A percentile compares a stretch with the other conserved stretches of the same genome.
These are phyloP conservation scores for Hypocreales sp. DNA, from an alignment of 2,329 filamentous ascomycete genomes.

Conservation along the genomic window DNA sequence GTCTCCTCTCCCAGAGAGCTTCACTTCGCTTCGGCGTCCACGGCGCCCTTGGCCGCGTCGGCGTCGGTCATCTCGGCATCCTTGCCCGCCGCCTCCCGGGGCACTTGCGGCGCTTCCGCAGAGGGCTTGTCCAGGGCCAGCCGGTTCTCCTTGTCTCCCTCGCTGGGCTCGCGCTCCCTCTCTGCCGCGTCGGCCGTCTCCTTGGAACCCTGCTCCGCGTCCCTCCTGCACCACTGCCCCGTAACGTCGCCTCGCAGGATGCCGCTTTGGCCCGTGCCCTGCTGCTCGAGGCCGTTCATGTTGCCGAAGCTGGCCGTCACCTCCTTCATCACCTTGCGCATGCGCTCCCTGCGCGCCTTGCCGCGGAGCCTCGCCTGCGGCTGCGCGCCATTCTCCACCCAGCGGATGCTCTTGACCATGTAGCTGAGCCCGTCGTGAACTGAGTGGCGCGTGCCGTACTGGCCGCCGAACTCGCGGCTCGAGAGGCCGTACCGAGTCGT, in stretches of 20 bases:
- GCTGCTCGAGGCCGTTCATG: slow-evolving; percentile 10
- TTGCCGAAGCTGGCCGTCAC: slow-evolving; percentile 23
- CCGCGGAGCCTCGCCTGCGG: slow-evolving; percentile 40
- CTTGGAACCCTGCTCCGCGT: slow-evolving; percentile 8
- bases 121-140: slow-evolving; percentile 7
- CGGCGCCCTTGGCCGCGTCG: slow-evolving; percentile 1
- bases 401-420: slow-evolving; percentile 66
- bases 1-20: too few relatives aligned
- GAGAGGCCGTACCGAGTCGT: slow-evolving; percentile 67
- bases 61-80: slow-evolving; percentile 18
- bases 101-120: slow-evolving; percentile 3
- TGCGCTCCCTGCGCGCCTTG: slow-evolving; percentile 38
- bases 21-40: too few relatives aligned
- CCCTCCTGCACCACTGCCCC: slow-evolving; percentile 18
- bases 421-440: slow-evolving; percentile 80
- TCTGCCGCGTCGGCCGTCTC: slow-evolving; percentile 12
- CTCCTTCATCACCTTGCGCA: slow-evolving; percentile 38
- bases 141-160: slow-evolving; percentile 33
- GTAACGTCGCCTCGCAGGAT: slow-evolving; percentile 15
- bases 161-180: slow-evolving; percentile 13
- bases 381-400: slow-evolving; percentile 63
- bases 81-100: slow-evolving; percentile 6
- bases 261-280: slow-evolving; percentile 9
- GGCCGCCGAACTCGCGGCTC: slow-evolving; percentile 62
- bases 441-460: slow-evolving; percentile 22